Percentiles rank a stretch among this genome's conserved stretches.
Evolutionary conservation across 2,329 filamentous ascomycete species (phyloP).

Genomic region (Neoscytalidium dimidiatum): DNA sequence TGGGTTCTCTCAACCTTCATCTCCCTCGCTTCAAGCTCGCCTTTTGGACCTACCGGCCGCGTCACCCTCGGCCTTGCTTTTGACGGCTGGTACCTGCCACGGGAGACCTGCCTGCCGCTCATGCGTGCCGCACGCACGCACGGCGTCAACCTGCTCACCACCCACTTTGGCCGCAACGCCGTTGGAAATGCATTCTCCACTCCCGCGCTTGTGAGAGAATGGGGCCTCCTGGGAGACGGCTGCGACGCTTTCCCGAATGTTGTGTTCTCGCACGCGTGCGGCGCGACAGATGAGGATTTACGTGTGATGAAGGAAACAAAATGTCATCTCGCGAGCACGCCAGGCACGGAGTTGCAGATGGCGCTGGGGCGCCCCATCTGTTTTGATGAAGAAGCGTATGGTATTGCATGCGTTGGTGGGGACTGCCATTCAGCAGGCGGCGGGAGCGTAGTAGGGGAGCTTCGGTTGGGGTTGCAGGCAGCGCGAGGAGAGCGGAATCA

Average conservation of each 20-base stretch:
- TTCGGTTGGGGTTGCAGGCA: constrained; percentile 39
- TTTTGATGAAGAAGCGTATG: constrained; percentile 32
- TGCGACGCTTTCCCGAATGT: constrained; percentile 21
- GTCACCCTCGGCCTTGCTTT: constrained; percentile 48
- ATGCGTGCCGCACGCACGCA: constrained; percentile 40
- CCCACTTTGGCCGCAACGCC: constrained; percentile 33
- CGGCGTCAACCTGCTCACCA: constrained; percentile 45
- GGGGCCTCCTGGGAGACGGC: constrained; percentile 38
- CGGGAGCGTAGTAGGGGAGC: constrained; percentile 47
- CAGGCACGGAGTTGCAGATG: constrained; percentile 55
- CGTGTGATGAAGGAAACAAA: constrained; percentile 35
- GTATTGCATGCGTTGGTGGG: constrained; percentile 48
- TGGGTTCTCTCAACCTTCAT: constrained; percentile 42
- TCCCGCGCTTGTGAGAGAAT: constrained; percentile 30
- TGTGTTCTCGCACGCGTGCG: constrained; percentile 46
- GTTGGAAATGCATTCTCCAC: constrained; percentile 20
- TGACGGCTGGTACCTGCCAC: constrained; percentile 44
- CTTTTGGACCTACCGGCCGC: constrained; percentile 26
- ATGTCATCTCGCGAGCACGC: constrained; percentile 48
- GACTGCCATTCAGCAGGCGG: constrained; percentile 58
- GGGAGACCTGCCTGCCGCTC: constrained; percentile 38
- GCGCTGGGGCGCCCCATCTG: constrained; percentile 41
- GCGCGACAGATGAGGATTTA: constrained; percentile 36
- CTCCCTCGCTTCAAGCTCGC: constrained; percentile 34
- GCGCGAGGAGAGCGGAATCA: constrained; percentile 45